Base-by-base conservation (phyloP, 2,329 filamentous ascomycete genomes). In the Lizonia empirigonia region DNA sequence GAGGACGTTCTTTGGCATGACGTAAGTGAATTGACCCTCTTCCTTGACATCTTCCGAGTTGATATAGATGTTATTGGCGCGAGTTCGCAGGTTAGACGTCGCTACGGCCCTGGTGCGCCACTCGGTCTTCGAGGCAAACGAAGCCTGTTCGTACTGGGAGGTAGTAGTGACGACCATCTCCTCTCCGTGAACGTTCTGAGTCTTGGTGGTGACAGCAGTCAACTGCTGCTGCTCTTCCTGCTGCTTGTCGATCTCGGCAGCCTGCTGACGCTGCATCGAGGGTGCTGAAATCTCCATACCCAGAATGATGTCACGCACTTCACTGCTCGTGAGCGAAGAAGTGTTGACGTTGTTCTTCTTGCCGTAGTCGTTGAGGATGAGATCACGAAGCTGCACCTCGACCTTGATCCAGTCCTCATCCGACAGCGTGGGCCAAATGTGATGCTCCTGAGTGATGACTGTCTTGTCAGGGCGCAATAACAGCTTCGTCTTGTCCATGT, bases 341-440 rank as follows among this genome's bases (percentile, higher is more conserved):
- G 94, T 93, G 66, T 99, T 99, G 79, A 99, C 94, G 64, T 97
- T 99, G 80, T 99, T 99, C 84, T 99, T 99, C 84, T 97, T 99
- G 70, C 94, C 94, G 71, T 99, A 99, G 72, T 99, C 94, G 63
- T 97, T 97, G 62, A 99, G 73, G 66, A 99, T 99, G 60, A 99
- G 79, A 79, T 99, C 94, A 73, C 94, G 88, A 33, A 99, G 80
- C 70, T 96, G 90, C 36, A 91, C 91, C 80, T 99, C 94, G n/a
- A 99, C 91, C 84, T 97, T 97, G 76, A 99, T 94, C 94, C 94
- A 99, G 58, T 96, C 92, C 65, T 99, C 94, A 59, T 99, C 94
- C 0, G 90, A 87, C 47, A 99, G 78, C 0, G 91, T 88, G 1
- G 94, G 94, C 94, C 94, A 99, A 71, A 99, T 99, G 73, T 99